Percentiles rank a stretch among this genome's conserved stretches.
These are phyloP conservation scores for Malus hybrid DNA, from an alignment of 331 rosid genomes.

Conservation along the genomic window DNA sequence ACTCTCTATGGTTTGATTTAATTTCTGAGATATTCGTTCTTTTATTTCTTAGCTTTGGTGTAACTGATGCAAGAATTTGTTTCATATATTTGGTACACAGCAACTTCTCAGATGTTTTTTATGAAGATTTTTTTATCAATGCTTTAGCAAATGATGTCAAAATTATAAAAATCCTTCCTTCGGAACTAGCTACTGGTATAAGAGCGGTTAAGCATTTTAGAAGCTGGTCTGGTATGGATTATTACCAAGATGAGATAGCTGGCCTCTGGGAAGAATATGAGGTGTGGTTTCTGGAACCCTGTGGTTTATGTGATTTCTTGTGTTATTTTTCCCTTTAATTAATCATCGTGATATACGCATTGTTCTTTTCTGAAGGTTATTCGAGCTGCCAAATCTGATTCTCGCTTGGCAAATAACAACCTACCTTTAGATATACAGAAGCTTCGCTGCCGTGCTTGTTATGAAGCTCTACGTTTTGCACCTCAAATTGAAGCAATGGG, in stretches of 20 bases:
- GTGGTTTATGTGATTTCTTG: not conserved
- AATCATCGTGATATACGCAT: not conserved
- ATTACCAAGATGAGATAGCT: slow-evolving; percentile 76
- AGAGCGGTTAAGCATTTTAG: slow-evolving; percentile 59
- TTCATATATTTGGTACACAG: slow-evolving; percentile 40
- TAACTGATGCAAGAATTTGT: slow-evolving; percentile 8
- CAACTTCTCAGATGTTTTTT: slow-evolving; percentile 82
- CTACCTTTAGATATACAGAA: slow-evolving; percentile 81
- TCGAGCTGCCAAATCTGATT: slow-evolving; percentile 89
- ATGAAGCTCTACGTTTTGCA: slow-evolving; percentile 81
- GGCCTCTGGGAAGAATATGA: slow-evolving; percentile 57
- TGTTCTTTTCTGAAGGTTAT: slow-evolving; percentile 43
- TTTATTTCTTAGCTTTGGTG: slow-evolving; percentile 1
- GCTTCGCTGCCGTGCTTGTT: slow-evolving; percentile 89
- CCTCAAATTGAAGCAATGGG: slow-evolving; percentile 81
- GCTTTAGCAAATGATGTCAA: slow-evolving; percentile 71
- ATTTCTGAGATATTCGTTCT: not conserved
- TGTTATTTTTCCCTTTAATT: not conserved
- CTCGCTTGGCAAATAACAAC: slow-evolving; percentile 85
- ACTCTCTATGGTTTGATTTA: not conserved
- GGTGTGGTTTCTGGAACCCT: slow-evolving; percentile 29
- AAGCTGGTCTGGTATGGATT: slow-evolving; percentile 90
- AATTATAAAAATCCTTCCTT: slow-evolving; percentile 67
- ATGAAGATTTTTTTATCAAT: slow-evolving; percentile 68
- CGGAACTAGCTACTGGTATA: slow-evolving; percentile 34